Conservation (phyloP, 768 basidiomycete genomes). For the Leccinellum rugosiceps region DNA sequence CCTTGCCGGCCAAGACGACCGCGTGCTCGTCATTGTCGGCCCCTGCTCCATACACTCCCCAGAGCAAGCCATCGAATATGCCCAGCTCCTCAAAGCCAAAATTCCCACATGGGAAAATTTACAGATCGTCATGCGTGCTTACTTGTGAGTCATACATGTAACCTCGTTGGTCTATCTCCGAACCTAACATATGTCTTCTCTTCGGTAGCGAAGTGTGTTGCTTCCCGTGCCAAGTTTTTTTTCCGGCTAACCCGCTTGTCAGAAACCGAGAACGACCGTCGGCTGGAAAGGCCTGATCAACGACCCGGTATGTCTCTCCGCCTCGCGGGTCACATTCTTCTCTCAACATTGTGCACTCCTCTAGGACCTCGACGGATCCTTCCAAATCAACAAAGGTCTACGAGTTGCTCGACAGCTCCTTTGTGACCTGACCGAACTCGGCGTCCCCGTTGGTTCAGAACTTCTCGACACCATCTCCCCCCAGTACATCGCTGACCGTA, state of each 20-base stretch:
- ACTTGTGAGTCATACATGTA: slow-evolving; percentile 69
- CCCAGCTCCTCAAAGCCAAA: slow-evolving; percentile 65
- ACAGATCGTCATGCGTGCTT: slow-evolving; percentile 92
- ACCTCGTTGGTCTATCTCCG: slow-evolving; percentile 2
- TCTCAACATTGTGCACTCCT: neutral
- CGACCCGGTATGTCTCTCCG: slow-evolving; percentile 55
- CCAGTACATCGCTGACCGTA: slow-evolving; percentile 78
- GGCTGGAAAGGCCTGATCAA: slow-evolving; percentile 97
- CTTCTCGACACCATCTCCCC: slow-evolving; percentile 84
- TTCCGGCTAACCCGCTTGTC: slow-evolving; percentile 12
- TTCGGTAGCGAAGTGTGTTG: slow-evolving; percentile 37
- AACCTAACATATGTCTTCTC: slow-evolving; percentile 36
- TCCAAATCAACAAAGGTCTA: slow-evolving; percentile 96
- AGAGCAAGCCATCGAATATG: slow-evolving; percentile 82
- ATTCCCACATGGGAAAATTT: slow-evolving; percentile 70
- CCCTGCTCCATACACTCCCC: slow-evolving; percentile 95
- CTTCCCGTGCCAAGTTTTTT: neutral
- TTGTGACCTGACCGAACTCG: slow-evolving; percentile 84
- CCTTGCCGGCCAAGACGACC: slow-evolving; percentile 79
- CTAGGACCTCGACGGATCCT: slow-evolving; percentile 84
- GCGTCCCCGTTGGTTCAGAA: slow-evolving; percentile 93
- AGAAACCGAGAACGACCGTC: slow-evolving; percentile 97
- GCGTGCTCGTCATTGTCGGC: slow-evolving; percentile 87
- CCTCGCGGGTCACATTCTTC: neutral
- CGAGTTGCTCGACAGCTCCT: slow-evolving; percentile 84